Evolutionary conservation across 371 early-diverging fungal species (phyloP), one percentile per base, ranked within the genome.

Genomic region (Rhizopus microsporus): DNA sequence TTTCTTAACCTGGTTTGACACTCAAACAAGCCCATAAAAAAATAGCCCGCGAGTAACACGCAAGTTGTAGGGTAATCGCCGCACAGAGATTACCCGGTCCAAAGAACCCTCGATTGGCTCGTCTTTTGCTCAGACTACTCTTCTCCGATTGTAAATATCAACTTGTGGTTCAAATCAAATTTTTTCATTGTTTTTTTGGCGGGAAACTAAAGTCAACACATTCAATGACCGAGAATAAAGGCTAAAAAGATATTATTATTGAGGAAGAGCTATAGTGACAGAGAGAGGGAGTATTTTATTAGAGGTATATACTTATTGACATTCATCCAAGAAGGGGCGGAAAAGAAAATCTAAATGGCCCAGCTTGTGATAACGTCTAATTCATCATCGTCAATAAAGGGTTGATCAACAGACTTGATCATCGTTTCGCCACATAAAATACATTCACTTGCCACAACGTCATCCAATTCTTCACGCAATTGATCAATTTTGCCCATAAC

Each of bases 341-440:
- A 15, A 43, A 10, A 43, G 43, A 39, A 52, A 29, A n/a, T 5
- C 49, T 81, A 85, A 37, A 88, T 69, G 1, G 71, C 72, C 88
- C 88, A 88, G 34, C 82, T 78, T 45, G 71, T 37, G 32, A 80
- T 67, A 12, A 71, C 39, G 3, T 86, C 90, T 8, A 61, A 56
- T 48, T 87, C 88, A 23, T 82, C 82, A 30, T 60, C 56, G 4
- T 67, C 71, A 38, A 92, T 65, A 59, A 96, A 90, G 3, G 91
- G 89, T 57, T 82, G 74, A 43, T 85, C 88, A 43, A 94, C 87
- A 5, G 84, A 83, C 54, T 85, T 84, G 56, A 95, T 90, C 89
- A 94, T 94, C 34, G 88, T 69, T 54, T 96, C 95, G 10, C 95
- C 94, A 54, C 96, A 96, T 7, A 40, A 85, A 60, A 72, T 35